Conservation (phyloP, 73 alveolate species). For the Tetrahymena malaccensis region DNA sequence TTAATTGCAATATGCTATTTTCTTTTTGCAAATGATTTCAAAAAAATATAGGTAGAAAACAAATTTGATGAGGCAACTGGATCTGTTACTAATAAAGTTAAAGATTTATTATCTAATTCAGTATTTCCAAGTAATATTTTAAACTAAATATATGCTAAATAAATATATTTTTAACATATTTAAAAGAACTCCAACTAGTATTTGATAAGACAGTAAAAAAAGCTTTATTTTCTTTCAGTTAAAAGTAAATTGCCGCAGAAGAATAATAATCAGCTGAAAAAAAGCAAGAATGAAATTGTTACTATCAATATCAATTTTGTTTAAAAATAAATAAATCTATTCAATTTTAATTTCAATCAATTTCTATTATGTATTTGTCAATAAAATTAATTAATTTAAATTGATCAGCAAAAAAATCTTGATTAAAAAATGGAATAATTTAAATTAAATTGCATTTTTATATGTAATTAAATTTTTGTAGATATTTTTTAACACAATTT, state of each 20-base stretch:
- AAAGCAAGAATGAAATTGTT: not conserved
- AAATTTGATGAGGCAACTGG: not conserved
- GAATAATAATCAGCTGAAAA: not conserved
- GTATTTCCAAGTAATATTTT: not conserved
- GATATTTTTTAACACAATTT: too few species aligned
- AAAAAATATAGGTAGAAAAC: not conserved
- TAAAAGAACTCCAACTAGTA: not conserved
- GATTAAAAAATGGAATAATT: too few species aligned
- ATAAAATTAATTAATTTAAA: too few species aligned
- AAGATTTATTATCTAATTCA: not conserved
- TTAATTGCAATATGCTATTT: too few species aligned
- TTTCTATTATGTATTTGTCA: too few species aligned
- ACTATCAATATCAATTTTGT: not conserved
- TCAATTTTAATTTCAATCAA: not conserved
- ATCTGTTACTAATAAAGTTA: not conserved
- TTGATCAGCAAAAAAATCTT: too few species aligned
- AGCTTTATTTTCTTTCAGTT: not conserved
- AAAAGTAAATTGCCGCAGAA: not conserved
- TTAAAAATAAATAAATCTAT: not conserved
- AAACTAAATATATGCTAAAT: not conserved
- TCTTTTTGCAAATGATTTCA: not conserved
- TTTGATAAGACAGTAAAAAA: not conserved
- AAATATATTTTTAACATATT: not conserved
- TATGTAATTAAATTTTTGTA: too few species aligned
- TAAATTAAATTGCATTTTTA: too few species aligned